These are phyloP conservation scores for Pharnaceum exiguum DNA, from an alignment of 148 eudicot species.

Conservation along the genomic window DNA sequence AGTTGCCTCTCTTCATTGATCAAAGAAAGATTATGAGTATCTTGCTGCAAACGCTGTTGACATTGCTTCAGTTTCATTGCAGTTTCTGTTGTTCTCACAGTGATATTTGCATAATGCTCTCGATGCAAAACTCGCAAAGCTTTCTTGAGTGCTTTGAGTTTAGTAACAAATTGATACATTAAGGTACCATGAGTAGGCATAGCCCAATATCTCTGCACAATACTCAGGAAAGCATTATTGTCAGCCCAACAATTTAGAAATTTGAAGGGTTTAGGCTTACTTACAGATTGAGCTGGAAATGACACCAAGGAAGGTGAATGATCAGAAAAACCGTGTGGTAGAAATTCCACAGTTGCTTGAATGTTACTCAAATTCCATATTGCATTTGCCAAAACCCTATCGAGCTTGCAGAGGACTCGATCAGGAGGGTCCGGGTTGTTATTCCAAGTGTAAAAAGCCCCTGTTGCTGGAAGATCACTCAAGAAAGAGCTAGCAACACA, in stretches of 20 bases:
- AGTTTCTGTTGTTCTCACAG: not conserved
- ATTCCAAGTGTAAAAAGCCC: not conserved
- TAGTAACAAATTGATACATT: not conserved
- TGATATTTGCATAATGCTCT: not conserved
- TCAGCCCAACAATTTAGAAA: not conserved
- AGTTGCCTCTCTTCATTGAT: not conserved
- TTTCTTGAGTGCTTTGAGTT: not conserved
- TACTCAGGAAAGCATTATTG: not conserved
- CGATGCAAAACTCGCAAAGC: not conserved
- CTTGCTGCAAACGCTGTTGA: not conserved
- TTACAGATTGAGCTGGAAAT: not conserved
- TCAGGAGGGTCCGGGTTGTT: not conserved
- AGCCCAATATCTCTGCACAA: not conserved
- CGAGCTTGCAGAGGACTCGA: not conserved
- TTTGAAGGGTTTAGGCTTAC: not conserved
- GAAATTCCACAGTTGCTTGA: not conserved
- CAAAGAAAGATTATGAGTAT: not conserved
- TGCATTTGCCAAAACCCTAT: not conserved
- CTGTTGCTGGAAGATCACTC: not conserved
- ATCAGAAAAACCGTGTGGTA: too few relatives aligned
- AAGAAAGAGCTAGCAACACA: not conserved
- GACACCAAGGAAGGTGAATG: too few relatives aligned
- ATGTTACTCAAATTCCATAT: not conserved
- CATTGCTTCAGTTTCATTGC: not conserved
- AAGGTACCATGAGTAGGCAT: not conserved